Percentiles rank a stretch among this genome's conserved stretches.
These are phyloP conservation scores for Aureobasidium sp. DNA, from an alignment of 2,329 filamentous ascomycete genomes.

Conservation along the genomic window DNA sequence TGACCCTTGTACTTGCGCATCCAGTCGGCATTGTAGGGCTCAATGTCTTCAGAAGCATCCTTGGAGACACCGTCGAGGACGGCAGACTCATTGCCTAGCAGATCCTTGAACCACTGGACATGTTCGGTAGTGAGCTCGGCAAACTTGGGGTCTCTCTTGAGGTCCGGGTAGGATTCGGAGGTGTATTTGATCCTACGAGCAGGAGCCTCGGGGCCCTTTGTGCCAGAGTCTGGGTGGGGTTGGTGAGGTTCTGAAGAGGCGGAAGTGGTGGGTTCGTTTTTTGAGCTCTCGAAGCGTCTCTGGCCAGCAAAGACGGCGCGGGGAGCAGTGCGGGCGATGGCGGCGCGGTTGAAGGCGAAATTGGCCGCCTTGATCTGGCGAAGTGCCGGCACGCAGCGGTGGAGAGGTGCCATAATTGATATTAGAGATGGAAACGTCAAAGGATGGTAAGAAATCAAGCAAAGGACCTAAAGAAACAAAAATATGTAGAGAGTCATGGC, in stretches of 20 bases:
- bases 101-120: constrained; percentile 70
- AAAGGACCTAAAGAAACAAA: neutral
- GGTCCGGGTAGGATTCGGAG: constrained; percentile 73
- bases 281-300: constrained; percentile 25
- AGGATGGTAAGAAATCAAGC: neutral
- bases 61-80: constrained; percentile 76
- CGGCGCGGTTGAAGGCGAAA: constrained; percentile 23
- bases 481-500: neutral
- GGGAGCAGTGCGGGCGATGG: constrained; percentile 21
- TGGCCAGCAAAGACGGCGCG: constrained; percentile 18
- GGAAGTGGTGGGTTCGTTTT: constrained; percentile 25
- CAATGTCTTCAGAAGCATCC: constrained; percentile 71
- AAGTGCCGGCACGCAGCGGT: constrained; percentile 22
- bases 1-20: constrained; percentile 98
- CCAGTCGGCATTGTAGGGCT: constrained; percentile 95
- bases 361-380: constrained; percentile 28
- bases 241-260: constrained; percentile 21
- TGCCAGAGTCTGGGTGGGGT: constrained; percentile 22
- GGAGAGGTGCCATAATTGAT: constrained; percentile 14
- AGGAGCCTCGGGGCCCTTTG: constrained; percentile 23
- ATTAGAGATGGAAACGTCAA: neutral
- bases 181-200: constrained; percentile 61
- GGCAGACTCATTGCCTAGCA: constrained; percentile 73
- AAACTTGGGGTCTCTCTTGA: constrained; percentile 75
- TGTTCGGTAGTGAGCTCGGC: constrained; percentile 66